Conservation (phyloP, 1,284 basidiomycete species). For the Salmacisia buchloeana region DNA sequence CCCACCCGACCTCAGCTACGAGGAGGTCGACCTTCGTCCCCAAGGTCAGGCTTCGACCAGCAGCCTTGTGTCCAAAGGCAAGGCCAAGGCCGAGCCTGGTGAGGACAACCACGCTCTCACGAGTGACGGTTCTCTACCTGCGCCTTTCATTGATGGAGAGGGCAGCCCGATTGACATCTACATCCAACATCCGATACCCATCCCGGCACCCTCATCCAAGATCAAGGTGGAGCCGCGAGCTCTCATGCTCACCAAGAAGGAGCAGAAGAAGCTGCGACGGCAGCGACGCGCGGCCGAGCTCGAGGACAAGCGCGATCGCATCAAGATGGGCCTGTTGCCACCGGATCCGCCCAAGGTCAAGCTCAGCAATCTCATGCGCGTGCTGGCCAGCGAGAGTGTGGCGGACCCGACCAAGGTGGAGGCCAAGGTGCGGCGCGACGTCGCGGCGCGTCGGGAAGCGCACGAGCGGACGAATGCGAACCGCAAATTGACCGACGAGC, state of each 20-base stretch:
- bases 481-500: constrained; percentile 83
- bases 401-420: constrained; percentile 97
- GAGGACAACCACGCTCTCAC: too few species aligned
- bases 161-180: constrained; percentile 81
- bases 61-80: constrained; percentile 59
- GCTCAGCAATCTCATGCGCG: constrained; percentile 93
- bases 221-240: constrained; percentile 59
- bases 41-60: constrained; percentile 51
- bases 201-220: constrained; percentile 82
- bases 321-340: constrained; percentile 90
- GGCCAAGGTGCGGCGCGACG: constrained; percentile 84
- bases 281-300: constrained; percentile 79
- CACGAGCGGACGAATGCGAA: constrained; percentile 90
- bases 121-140: constrained; percentile 40
- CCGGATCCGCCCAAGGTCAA: constrained; percentile 96
- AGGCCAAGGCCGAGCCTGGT: constrained; percentile 13
- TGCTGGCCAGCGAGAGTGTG: constrained; percentile 89
- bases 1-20: constrained; percentile 65
- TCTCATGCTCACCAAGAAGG: constrained; percentile 56
- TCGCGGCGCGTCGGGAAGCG: constrained; percentile 75
- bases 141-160: constrained; percentile 32
- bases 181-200: constrained; percentile 94
- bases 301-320: constrained; percentile 89
- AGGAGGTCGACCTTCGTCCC: constrained; percentile 61
- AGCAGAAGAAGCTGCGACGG: constrained; percentile 94